Evolutionary conservation across 1,139 yeast species (phyloP), one percentile per base, ranked within the genome.

Genomic region (Magnusiomyces fungicola): DNA sequence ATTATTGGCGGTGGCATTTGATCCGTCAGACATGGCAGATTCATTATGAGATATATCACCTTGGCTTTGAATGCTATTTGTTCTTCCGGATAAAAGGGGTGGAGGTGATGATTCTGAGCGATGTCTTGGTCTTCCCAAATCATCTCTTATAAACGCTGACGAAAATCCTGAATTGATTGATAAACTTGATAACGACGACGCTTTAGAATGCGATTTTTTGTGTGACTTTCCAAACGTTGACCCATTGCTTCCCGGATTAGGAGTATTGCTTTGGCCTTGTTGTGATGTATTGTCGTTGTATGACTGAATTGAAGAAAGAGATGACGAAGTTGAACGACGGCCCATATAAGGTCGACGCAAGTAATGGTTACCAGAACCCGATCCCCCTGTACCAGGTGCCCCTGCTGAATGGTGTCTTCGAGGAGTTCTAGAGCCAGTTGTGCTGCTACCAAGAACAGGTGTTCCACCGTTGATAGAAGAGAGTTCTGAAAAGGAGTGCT

Each of bases 291-390:
- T n/a, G n/a, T n/a, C n/a, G 34, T 27, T 29, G 44, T 41, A 3
- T 58, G 55, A 12, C 64, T 52, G 50, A 10, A 52, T 48, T 2
- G 68, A 63, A 1, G 68, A 64, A 40, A 65, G 52, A 1, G 68
- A 64, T 2, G 68, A 65, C 3, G 67, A 62, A 1, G 69, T 63
- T 5, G 68, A 65, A 22, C 60, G 47, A 19, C 66, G 55, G 12
- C 58, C 57, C 45, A 56, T 55, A 10, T 41, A 47, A 3, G 64
- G 65, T n/a, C 65, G 50, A 16, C 53, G 46, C 10, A 43, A 40
- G n/a, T 29, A 30, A 18, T 22, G 43, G n/a, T 7, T n/a, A 10
- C 38, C 18, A 21, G 30, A 29, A 40, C 22, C n/a, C 30, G 6
- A 4, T 14, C n/a, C 45, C n/a, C n/a, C n/a, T n/a, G n/a, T n/a